These are phyloP conservation scores for Kazachstania taianensis DNA, from an alignment of 805 yeast species.

Conservation along the genomic window DNA sequence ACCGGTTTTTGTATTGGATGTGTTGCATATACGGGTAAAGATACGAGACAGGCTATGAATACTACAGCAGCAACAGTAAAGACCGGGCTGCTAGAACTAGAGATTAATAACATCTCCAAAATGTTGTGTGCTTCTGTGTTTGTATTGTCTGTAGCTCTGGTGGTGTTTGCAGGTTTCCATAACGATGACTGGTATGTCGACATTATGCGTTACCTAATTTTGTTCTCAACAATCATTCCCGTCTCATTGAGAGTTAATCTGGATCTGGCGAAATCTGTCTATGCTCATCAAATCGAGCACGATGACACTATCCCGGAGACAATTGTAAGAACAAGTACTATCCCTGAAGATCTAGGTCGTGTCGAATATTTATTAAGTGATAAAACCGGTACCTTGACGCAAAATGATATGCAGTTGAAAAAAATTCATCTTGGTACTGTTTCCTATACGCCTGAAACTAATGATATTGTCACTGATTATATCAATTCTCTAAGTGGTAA, in stretches of 20 bases:
- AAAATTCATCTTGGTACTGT: conserved; percentile 88
- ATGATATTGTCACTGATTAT: conserved; percentile 77
- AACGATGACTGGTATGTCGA: conserved; percentile 75
- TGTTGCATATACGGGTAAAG: conserved; percentile 80
- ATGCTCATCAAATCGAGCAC: conserved; percentile 89
- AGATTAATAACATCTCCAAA: conserved; percentile 81
- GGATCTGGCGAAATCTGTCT: conserved; percentile 91
- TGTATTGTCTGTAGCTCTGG: conserved; percentile 62
- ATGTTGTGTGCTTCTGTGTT: conserved; percentile 83
- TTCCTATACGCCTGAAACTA: conserved; percentile 82
- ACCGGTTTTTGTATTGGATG: conserved; percentile 79
- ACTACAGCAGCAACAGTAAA: conserved; percentile 82
- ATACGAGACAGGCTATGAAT: conserved; percentile 92
- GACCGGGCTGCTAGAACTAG: conserved; percentile 81
- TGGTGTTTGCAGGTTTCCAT: conserved; percentile 68
- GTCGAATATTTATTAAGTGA: conserved; percentile 87
- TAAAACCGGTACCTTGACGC: conserved; percentile 95
- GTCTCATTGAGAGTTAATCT: conserved; percentile 89
- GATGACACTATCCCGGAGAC: conserved; percentile 75
- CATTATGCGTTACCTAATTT: conserved; percentile 77
- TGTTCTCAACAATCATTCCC: conserved; percentile 92
- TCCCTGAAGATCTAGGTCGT: conserved; percentile 95
- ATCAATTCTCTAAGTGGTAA: conserved; percentile 31
- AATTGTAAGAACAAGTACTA: conserved; percentile 91
- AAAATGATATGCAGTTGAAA: conserved; percentile 94